Base-by-base conservation (phyloP, 441 rosid genomes). In the Brassica balearica region DNA sequence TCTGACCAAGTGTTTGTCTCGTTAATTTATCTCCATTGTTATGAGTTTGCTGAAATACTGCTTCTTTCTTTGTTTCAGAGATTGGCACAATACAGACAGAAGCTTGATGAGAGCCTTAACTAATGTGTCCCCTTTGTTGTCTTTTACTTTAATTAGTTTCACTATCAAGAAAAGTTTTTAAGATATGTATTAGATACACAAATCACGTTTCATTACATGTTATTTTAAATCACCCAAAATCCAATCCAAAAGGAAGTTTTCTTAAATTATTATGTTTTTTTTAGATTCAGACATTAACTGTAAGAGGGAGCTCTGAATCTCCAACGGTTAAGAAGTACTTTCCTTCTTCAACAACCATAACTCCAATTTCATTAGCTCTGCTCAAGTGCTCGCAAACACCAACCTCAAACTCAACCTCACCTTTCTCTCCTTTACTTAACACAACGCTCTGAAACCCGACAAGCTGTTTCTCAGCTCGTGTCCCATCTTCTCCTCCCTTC, bases 31-130 rank as follows among this genome's bases (percentile, higher is more conserved):
- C 48, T 65, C 60, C 38, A 25, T 69, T 9, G 48, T 36, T 34
- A 65, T 65, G 51, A 36, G 14, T 62, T 65, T 55, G 5, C 56
- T 79, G 6, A 79, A 17, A 46, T 5, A 63, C 56, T 69, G 62
- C 22, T 43, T 63, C 56, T 34, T 41, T 63, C 56, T 74, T 69
- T 29, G 63, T 79, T 79, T 63, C 91, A 95, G 98, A 80, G 72
- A 62, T 84, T 93, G 87, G 99, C 97, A 48, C 92, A 84, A 76
- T 93, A 93, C 86, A 88, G 98, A 87, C 93, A 95, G 88, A 91
- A 88, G 84, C 83, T 95, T 75, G 99, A 95, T 76, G 97, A 90
- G 63, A 38, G 2, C 11, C 53, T 87, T 79, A 75, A 84, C 69
- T 88, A 70, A n/a, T n/a, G n/a, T n/a, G n/a, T n/a, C n/a, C n/a